Evolutionary conservation across 1,284 basidiomycete genomes (phyloP).

Genomic region (Tilletiaria anomala): DNA sequence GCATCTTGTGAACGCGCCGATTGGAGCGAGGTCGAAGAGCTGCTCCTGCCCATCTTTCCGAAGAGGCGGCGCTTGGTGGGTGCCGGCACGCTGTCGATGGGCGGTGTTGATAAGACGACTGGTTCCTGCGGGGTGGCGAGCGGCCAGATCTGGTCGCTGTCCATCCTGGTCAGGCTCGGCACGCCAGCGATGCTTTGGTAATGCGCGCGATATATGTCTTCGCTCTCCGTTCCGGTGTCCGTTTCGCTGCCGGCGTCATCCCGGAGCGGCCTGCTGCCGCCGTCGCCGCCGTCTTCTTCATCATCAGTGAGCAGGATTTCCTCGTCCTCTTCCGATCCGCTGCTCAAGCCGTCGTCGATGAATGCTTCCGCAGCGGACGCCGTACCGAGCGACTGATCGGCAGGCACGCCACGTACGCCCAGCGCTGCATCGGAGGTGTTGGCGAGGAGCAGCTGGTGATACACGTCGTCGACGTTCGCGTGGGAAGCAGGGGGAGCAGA

Average conservation of each 20-base stretch:
- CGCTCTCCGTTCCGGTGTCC: slow-evolving; percentile 9
- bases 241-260: not conserved
- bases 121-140: too few species aligned
- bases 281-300: slow-evolving; percentile 4
- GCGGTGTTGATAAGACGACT: too few species aligned
- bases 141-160: too few species aligned
- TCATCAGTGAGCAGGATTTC: slow-evolving; percentile 7
- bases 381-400: not conserved
- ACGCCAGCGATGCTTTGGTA: slow-evolving; percentile 11
- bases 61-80: too few species aligned
- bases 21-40: too few species aligned
- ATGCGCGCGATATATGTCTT: slow-evolving; percentile 11
- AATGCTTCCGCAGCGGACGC: not conserved
- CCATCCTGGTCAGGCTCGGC: not conserved
- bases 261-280: too few species aligned
- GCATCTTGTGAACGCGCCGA: too few species aligned
- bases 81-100: too few species aligned
- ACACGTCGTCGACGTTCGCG: slow-evolving; percentile 3
- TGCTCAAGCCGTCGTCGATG: not conserved
- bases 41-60: too few species aligned
- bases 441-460: slow-evolving; percentile 10
- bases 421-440: too few species aligned
- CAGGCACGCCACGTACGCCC: not conserved
- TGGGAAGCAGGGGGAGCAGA: not conserved
- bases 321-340: too few species aligned